These are phyloP conservation scores for Takakia lepidozioides DNA, from an alignment of 225 moss, liverwort and hornwort genomes.

Conservation along the genomic window DNA sequence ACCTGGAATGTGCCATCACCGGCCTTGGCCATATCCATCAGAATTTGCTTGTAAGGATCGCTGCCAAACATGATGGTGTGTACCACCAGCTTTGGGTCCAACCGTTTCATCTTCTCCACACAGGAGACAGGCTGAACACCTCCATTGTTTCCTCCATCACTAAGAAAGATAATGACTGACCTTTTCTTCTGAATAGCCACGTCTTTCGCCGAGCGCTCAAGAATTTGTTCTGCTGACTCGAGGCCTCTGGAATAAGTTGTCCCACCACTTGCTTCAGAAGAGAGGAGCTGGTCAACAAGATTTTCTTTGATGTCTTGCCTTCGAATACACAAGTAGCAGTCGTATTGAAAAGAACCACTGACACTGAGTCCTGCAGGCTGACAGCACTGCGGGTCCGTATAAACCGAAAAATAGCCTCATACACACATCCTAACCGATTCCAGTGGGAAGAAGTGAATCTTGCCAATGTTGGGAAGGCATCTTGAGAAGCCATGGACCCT, in stretches of 20 bases:
- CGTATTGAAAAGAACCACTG: slow-evolving; percentile 13
- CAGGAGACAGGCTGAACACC: slow-evolving; percentile 3
- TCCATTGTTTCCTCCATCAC: slow-evolving; percentile 15
- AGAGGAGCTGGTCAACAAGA: slow-evolving; percentile 17
- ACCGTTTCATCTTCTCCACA: slow-evolving; percentile 15
- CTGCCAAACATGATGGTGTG: slow-evolving; percentile 21
- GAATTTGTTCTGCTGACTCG: slow-evolving; percentile 1
- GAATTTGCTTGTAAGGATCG: slow-evolving; percentile 1
- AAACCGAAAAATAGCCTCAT: slow-evolving; percentile 26
- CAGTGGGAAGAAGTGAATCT: slow-evolving; percentile 7
- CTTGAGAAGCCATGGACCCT: slow-evolving; percentile 4
- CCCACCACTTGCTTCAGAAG: not conserved
- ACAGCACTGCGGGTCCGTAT: slow-evolving; percentile 10
- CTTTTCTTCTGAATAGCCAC: slow-evolving; percentile 3
- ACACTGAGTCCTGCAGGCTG: slow-evolving; percentile 13
- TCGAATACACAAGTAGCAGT: slow-evolving; percentile 2
- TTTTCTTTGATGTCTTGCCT: slow-evolving; percentile 13
- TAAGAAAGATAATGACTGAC: slow-evolving; percentile 20
- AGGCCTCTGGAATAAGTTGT: slow-evolving; percentile 13
- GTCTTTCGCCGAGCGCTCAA: slow-evolving; percentile 1
- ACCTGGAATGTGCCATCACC: slow-evolving; percentile 23
- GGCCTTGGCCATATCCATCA: slow-evolving; percentile 21
- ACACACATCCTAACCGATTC: slow-evolving; percentile 31
- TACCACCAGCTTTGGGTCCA: slow-evolving; percentile 16
- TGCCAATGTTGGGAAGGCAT: slow-evolving; percentile 11